Percentiles rank a stretch among this genome's conserved stretches.
Conservation (phyloP, 2,329 filamentous ascomycete species). For the Stenocarpella maydis region DNA sequence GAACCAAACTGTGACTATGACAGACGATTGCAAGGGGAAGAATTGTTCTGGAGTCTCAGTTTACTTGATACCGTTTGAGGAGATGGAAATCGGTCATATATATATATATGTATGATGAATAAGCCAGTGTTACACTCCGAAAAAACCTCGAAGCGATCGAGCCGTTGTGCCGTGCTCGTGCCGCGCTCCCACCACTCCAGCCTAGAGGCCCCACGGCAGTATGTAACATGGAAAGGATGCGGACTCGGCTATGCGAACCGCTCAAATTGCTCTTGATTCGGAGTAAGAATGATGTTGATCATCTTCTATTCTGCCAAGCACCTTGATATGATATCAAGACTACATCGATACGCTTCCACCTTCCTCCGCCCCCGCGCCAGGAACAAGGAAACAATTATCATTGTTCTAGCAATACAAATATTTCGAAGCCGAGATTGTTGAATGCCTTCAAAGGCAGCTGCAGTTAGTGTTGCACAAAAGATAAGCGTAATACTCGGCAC, state of each 20-base stretch:
- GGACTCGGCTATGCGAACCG: background rate
- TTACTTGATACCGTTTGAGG: background rate
- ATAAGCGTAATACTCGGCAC: background rate
- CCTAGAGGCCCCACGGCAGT: background rate
- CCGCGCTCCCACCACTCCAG: background rate
- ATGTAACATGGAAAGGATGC: background rate
- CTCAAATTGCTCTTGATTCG: background rate
- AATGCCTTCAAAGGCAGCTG: background rate
- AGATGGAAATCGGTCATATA: slow-evolving; percentile 1
- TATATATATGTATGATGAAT: background rate
- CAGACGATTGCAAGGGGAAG: background rate
- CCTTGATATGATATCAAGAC: background rate
- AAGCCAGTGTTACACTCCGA: background rate
- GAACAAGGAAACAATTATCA: background rate
- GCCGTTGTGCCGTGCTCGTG: too few species aligned
- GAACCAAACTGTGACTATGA: background rate
- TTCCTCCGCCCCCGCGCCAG: background rate
- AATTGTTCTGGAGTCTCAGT: background rate
- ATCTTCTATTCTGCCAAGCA: background rate
- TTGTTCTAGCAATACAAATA: background rate
- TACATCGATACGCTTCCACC: background rate
- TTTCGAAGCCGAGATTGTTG: background rate
- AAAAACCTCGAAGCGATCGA: background rate
- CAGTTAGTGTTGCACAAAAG: background rate
- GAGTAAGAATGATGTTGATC: background rate